These are phyloP conservation scores for Acacia confusa DNA, from an alignment of 306 rosid species.

Conservation along the genomic window DNA sequence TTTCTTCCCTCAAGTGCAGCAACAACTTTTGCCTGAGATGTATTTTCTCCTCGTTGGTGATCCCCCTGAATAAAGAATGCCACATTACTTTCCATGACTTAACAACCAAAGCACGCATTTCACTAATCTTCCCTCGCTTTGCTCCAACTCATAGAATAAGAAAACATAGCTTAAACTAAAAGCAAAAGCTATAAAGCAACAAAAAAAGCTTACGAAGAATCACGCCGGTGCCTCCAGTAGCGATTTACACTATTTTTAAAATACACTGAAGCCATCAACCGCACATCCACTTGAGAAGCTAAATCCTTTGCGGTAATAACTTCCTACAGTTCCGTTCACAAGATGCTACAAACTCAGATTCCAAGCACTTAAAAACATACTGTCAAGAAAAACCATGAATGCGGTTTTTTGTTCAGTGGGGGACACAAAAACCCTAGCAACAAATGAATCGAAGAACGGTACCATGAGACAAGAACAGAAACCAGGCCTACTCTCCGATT, in stretches of 20 bases:
- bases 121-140: neutral
- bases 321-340: conserved; percentile 55
- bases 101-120: conserved; percentile 23
- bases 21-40: conserved; percentile 81
- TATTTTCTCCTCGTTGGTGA: conserved; percentile 80
- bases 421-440: conserved; percentile 43
- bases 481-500: conserved; percentile 82
- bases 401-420: neutral
- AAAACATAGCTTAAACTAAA: neutral
- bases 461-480: conserved; percentile 91
- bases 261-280: conserved; percentile 83
- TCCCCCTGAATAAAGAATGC: conserved; percentile 60
- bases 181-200: conserved; percentile 1
- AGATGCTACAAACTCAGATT: conserved; percentile 30
- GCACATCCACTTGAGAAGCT: conserved; percentile 71
- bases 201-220: conserved; percentile 50
- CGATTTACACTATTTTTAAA: conserved; percentile 85
- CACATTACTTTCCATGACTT: conserved; percentile 23
- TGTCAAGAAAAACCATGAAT: neutral
- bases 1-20: conserved; percentile 82
- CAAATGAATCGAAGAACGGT: neutral
- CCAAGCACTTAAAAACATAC: neutral
- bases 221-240: conserved; percentile 82
- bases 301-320: conserved; percentile 81
- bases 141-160: neutral